Base-by-base conservation (phyloP, 139 green algal genomes). In the Chlamydomonas asymmetrica region DNA sequence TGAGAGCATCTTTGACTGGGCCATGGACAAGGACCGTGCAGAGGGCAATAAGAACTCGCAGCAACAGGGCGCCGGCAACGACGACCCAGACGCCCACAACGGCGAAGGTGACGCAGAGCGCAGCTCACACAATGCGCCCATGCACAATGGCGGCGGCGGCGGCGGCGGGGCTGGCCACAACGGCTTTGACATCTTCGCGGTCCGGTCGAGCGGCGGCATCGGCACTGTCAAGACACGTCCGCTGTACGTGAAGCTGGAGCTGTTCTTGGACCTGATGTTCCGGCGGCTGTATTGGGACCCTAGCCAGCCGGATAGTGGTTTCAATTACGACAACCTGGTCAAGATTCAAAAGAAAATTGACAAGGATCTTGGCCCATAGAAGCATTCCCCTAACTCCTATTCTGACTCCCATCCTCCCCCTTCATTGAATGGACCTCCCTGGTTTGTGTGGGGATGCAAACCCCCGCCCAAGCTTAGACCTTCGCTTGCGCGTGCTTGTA, bases 211-310 rank as follows among this genome's bases (percentile, higher is more conserved):
- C 23, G 67, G 66, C 22, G 69, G 72, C 23, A 80, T 88, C 50
- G 64, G 65, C n/a, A 75, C 77, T 0, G 39, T 60, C 52, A 89
- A 89, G 66, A 78, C 69, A 37, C 83, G 87, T 54, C 87, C 87
- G 27, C 80, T 94, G 80, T 88, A 89, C 70, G 82, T 79, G 41
- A 93, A 92, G 80, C 62, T 95, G 62, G 88, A 95, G 59, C 40
- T 90, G 59, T 79, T 95, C 78, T 71, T 95, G 54, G 88, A 95
- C 70, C 71, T 92, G 32, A 77, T 92, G 25, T 93, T 93, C 82
- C 74, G 90, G 66, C 70, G 80, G 31, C 61, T 95, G 29, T 86
- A 84, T 66, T 91, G 82, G 80, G 85, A 93, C 76, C 87, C 90
- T 8, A 61, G 71, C 31, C 71, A 92, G 62, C 82, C 88, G 16